These are phyloP conservation scores for Vanrija humicola DNA, from an alignment of 1,284 basidiomycete genomes.

Conservation along the genomic window DNA sequence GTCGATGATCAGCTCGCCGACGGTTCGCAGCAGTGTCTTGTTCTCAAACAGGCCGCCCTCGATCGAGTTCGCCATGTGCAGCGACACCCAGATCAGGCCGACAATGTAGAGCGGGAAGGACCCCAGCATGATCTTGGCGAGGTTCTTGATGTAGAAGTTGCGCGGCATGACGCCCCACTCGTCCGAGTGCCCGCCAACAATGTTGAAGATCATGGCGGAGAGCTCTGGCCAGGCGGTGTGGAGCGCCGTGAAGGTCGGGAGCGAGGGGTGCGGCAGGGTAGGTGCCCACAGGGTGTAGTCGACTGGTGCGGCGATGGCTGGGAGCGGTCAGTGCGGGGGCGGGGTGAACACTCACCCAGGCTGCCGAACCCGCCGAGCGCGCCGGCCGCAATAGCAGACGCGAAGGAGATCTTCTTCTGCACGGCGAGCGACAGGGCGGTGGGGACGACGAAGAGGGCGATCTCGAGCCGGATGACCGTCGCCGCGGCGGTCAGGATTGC, in stretches of 20 bases:
- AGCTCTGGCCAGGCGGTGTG: slow-evolving; percentile 83
- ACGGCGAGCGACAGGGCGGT: slow-evolving; percentile 60
- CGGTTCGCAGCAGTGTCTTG: slow-evolving; percentile 9
- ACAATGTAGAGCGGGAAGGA: slow-evolving; percentile 60
- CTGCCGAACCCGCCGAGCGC: slow-evolving; percentile 57
- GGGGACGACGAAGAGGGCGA: slow-evolving; percentile 64
- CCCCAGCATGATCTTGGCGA: slow-evolving; percentile 75
- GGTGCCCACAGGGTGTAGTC: slow-evolving; percentile 83
- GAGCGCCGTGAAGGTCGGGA: slow-evolving; percentile 30
- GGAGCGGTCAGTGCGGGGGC: not conserved
- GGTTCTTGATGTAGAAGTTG: slow-evolving; percentile 65
- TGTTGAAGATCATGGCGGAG: slow-evolving; percentile 76
- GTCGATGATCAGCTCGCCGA: slow-evolving; percentile 14
- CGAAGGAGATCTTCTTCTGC: slow-evolving; percentile 52
- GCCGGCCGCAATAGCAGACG: slow-evolving; percentile 56
- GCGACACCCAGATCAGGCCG: slow-evolving; percentile 52
- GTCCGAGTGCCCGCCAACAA: slow-evolving; percentile 75
- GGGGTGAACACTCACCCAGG: slow-evolving; percentile 53
- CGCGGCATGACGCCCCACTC: slow-evolving; percentile 87
- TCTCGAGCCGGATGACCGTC: slow-evolving; percentile 75
- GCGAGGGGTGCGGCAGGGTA: slow-evolving; percentile 30
- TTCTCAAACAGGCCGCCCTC: slow-evolving; percentile 1
- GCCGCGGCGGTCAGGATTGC: slow-evolving; percentile 61
- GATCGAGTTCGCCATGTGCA: not conserved
- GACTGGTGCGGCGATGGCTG: slow-evolving; percentile 62